Evolutionary conservation across 306 rosid genomes (phyloP), one percentile per base, ranked within the genome.

Genomic region (Boehmeria nivea): DNA sequence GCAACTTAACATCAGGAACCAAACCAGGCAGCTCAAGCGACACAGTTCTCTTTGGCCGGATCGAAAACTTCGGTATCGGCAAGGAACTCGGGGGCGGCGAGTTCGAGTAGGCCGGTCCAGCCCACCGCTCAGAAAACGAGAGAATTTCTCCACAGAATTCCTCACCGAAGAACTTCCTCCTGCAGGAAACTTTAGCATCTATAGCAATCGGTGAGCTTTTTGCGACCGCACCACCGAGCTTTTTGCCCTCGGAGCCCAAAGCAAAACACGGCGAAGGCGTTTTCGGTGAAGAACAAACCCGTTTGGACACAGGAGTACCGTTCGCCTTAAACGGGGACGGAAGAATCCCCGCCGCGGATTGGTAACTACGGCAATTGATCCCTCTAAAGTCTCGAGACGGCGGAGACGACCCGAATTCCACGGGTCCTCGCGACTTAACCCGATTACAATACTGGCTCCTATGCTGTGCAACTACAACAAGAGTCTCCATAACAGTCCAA

Each of bases 101-200:
- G 72, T 89, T 89, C 3, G 95, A 89, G 75, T 89, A 89, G 18
- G 97, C 76, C 18, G 97, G 95, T 37, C 97, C 95, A 52, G 97
- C 97, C 97, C 97, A 89, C 13, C 78, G 86, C 72, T 86, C 97
- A 26, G 94, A 83, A 49, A 83, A 52, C 17, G 83, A 79, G 54
- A 84, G 45, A 3, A 68, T 69, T 37, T 60, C 76, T 25, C 28
- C 38, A 51, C 56, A 36, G 12, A 65, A 31, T 17, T 71, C 76
- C 45, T 77, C 86, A 46, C 43, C 36, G 24, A 81, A 73, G 65
- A 26, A 15, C 16, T 22, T 57, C 19, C 53, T 78, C 27, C 68
- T 77, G 65, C 48, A 51, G 52, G 38, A 56, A 51, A 1, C 24
- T 26, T 74, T 70, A 5, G 21, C 46, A 54, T 54, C 54, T 36